Percentiles rank a stretch among this genome's conserved stretches.
Conservation (phyloP, 768 basidiomycete genomes). For the Tephrocybe sp. region DNA sequence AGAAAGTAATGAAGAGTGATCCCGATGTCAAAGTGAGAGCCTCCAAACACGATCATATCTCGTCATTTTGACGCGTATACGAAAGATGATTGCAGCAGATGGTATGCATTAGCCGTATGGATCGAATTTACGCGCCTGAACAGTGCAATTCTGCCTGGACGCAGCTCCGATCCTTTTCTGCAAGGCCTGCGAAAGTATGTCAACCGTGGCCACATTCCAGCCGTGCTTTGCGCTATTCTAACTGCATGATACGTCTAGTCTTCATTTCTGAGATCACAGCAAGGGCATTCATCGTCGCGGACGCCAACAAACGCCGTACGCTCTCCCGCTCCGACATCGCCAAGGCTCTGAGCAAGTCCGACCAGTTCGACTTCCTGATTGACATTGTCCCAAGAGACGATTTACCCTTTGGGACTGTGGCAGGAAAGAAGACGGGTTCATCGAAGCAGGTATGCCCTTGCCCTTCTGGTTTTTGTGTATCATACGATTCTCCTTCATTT, state of each 20-base stretch:
- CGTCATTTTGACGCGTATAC: slow-evolving; percentile 1
- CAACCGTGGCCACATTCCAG: background rate
- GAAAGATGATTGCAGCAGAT: slow-evolving; percentile 97
- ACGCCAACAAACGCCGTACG: slow-evolving; percentile 95
- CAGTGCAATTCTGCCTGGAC: slow-evolving; percentile 10
- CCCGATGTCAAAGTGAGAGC: slow-evolving; percentile 87
- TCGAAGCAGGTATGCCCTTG: slow-evolving; percentile 18
- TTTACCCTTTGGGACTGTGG: slow-evolving; percentile 32
- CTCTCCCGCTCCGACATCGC: slow-evolving; percentile 92
- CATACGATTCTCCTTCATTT: background rate
- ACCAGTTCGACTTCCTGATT: slow-evolving; percentile 97
- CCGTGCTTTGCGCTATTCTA: background rate
- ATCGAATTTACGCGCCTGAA: slow-evolving; percentile 18
- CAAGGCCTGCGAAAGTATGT: slow-evolving; percentile 97
- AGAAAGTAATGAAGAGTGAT: slow-evolving; percentile 99
- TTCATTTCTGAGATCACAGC: slow-evolving; percentile 98
- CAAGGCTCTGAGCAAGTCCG: slow-evolving; percentile 87
- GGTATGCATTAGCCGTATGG: slow-evolving; percentile 43
- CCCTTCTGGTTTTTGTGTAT: background rate
- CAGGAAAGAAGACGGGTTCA: slow-evolving; percentile 21
- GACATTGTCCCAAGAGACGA: slow-evolving; percentile 94
- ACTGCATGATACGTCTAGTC: slow-evolving; percentile 44
- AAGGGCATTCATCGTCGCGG: slow-evolving; percentile 92
- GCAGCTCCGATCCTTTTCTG: slow-evolving; percentile 92
- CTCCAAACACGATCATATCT: slow-evolving; percentile 8